Base-by-base conservation (phyloP, 495 filamentous ascomycete genomes). In the Articulospora tetracladia region DNA sequence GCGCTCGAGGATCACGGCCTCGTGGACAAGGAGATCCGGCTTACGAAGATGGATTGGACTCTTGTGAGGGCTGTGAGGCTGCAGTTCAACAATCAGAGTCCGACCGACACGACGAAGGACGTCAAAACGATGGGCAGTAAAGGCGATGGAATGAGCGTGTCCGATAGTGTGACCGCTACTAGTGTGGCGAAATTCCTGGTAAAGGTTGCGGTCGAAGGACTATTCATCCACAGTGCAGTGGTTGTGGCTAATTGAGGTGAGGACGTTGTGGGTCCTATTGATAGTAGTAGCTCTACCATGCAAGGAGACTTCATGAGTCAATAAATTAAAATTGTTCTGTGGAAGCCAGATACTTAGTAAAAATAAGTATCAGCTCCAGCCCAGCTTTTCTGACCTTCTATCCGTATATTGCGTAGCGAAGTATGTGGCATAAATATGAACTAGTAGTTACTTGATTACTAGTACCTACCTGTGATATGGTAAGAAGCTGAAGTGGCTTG, bases 1-100 rank as follows among this genome's bases (percentile, higher is more conserved):
- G 70, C 72, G 51, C 75, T 77, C 48, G 72, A 73, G 22, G 77
- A 79, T 61, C 77, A 79, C 59, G 69, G 72, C 51, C 61, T 72
- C 32, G 67, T 74, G 23, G 76, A 75, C 47, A 61, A 66, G 47
- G 73, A 76, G 59, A 69, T 78, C 53, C 71, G 74, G 44, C 54
- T 58, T 11, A 74, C 68, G 55, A 73, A 72, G 19, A 65, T 77
- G 30, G 70, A 73, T 32, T 78, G 66, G 69, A 76, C 76, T 46
- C 64, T 76, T 61, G 77, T 76, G 53, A 70, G 77, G 20, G 74
- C 76, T 22, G 66, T 70, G 63, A 64, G 57, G 61, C 52, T 78
- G 59, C 39, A 64, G 67, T 70, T 69, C 46, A 66, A 69, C 64
- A 62, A 70, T 59, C 58, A 66, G 64, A 70, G 67, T 57, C 50